phyloP scores from a whole-genome alignment of 1,284 basidiomycete species.

The Phellinidium pouzarii region DNA sequence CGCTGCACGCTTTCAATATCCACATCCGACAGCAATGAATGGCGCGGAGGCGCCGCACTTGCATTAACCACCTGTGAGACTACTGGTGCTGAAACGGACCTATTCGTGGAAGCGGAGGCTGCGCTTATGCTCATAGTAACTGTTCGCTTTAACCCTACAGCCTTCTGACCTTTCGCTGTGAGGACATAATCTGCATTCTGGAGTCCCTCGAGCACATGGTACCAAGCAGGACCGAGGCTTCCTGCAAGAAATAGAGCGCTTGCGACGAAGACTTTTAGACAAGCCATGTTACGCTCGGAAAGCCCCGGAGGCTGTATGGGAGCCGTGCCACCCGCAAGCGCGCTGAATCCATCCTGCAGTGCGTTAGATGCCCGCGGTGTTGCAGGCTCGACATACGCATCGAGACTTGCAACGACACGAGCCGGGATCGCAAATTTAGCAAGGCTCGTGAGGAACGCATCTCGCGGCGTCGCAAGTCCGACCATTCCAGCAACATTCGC shows the following conservation, averaged over 20 bases:
- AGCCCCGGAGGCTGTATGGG: constrained; percentile 57
- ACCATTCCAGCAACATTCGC: constrained; percentile 89
- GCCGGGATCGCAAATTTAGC: constrained; percentile 86
- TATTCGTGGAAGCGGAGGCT: constrained; percentile 27
- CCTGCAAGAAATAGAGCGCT: constrained; percentile 81
- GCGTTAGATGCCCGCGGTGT: constrained; percentile 59
- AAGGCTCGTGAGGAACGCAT: constrained; percentile 85
- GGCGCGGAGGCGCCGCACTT: constrained; percentile 28
- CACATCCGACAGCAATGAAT: constrained; percentile 64
- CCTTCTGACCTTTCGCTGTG: constrained; percentile 44
- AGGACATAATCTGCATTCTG: constrained; percentile 93
- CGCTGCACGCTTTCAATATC: constrained; percentile 68
- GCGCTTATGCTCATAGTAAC: constrained; percentile 33
- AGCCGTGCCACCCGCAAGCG: constrained; percentile 24
- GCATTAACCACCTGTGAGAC: background rate
- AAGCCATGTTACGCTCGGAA: constrained; percentile 86
- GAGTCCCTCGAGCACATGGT: constrained; percentile 80
- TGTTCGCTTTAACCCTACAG: constrained; percentile 27
- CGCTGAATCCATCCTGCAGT: constrained; percentile 63
- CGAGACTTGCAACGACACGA: constrained; percentile 78
- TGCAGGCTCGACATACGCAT: constrained; percentile 56
- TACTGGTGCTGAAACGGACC: constrained; percentile 30
- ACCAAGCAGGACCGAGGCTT: constrained; percentile 85
- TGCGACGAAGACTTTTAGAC: constrained; percentile 76
- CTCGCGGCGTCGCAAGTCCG: constrained; percentile 78